Base-by-base conservation (phyloP, 169 alveolate species). In the Plasmodium gaboni region DNA sequence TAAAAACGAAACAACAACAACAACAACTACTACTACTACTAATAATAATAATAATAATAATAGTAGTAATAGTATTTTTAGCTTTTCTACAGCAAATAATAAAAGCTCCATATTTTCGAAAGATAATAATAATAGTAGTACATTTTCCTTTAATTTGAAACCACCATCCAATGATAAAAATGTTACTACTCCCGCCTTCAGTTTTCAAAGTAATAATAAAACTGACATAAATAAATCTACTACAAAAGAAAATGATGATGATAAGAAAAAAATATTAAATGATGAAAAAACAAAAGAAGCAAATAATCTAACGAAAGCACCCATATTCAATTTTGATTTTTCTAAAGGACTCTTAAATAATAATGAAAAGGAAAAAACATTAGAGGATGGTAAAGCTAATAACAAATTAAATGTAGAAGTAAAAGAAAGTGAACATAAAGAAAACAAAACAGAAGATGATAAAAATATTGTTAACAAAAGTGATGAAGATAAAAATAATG, bases 291-390 rank as follows among this genome's bases (percentile, higher is more conserved):
- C 64, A 51, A 78, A 65, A 8, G 89, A 78, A 65, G 7, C 71
- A 53, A 28, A 60, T 38, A 63, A 42, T 42, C 2, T 69, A 12
- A 28, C 9, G 50, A 80, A 83, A 46, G 15, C 64, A 3, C 69
- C 91, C 48, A 12, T 83, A 38, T 68, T 83, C 51, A 83, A 67
- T 83, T 83, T 83, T 32, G 71, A 69, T 32, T 38, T 68, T 68
- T 51, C 71, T 2, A 12, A 15, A 24, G 59, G 32, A n/a, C 32
- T 55, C 6, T 69, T 69, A 53, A 55, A 26, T 15, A 42, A 32
- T 15, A 64, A 69, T 13, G 12, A 74, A 17, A 68, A 67, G 60
- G 80, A 32, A 57, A 28, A 9, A 2, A 46, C 15, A 6, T 12
- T 12, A n/a, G 10, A 60, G 46, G 69, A 60, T 10, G n/a, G 51